These are phyloP conservation scores for Zygosaccharomyces rouxii DNA, from an alignment of 805 yeast genomes.

Conservation along the genomic window DNA sequence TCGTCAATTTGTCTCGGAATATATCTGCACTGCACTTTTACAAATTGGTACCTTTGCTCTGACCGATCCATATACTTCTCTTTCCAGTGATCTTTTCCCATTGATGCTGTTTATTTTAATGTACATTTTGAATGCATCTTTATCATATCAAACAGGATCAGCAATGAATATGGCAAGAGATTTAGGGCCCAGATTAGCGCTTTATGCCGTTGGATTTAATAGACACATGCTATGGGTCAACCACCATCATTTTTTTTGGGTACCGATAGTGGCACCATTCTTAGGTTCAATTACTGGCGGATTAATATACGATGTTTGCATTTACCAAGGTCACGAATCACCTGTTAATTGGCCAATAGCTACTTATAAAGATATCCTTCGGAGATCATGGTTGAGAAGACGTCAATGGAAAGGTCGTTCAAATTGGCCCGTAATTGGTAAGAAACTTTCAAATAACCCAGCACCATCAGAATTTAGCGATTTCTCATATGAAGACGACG, in stretches of 20 bases:
- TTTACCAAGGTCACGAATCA: conserved; percentile 50
- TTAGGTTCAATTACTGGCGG: conserved; percentile 47
- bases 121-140: conserved; percentile 43
- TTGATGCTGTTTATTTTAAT: conserved; percentile 44
- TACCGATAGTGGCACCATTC: conserved; percentile 48
- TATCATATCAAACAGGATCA: conserved; percentile 51
- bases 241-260: conserved; percentile 48
- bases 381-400: conserved; percentile 31
- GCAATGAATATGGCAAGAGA: conserved; percentile 55
- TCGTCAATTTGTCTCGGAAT: conserved; percentile 47
- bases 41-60: conserved; percentile 47
- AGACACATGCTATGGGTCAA: conserved; percentile 37
- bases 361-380: conserved; percentile 21
- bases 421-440: neutral
- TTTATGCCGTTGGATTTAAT: conserved; percentile 46
- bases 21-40: conserved; percentile 42
- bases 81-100: conserved; percentile 45
- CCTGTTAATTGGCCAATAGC: conserved; percentile 44
- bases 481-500: conserved; percentile 27
- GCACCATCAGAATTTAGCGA: conserved; percentile 29
- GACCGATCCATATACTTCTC: conserved; percentile 48
- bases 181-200: conserved; percentile 49
- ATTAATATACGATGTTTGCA: conserved; percentile 47
- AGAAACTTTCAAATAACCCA: conserved; percentile 16
- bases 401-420: conserved; percentile 25